Conservation (phyloP, 306 rosid genomes). For the Oxytropis ochrocephala region DNA sequence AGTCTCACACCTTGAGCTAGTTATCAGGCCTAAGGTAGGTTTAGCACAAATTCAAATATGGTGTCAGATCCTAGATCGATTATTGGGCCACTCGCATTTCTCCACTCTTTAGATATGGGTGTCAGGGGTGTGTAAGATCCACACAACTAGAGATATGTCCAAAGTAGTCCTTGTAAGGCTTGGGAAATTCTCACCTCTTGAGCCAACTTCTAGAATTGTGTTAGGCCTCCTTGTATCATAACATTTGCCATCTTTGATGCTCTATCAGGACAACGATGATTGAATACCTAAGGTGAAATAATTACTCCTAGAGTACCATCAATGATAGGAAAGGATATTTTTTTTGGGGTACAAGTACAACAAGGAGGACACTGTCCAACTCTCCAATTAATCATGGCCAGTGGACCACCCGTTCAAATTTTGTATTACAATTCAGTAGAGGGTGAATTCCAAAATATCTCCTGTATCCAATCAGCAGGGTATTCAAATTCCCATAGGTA, state of each 20-base stretch:
- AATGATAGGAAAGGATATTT: neutral
- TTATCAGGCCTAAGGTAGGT: neutral
- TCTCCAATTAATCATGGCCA: neutral
- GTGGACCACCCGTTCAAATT: neutral
- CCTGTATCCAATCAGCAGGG: neutral
- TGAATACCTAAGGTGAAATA: constrained; percentile 6
- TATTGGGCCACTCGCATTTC: neutral
- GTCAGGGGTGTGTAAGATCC: neutral
- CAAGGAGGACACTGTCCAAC: neutral
- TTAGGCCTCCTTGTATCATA: neutral
- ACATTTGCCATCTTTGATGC: neutral
- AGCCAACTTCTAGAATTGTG: neutral
- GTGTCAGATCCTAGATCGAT: too few relatives aligned
- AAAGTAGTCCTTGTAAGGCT: neutral
- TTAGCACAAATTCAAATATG: neutral
- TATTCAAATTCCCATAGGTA: neutral
- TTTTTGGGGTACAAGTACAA: neutral
- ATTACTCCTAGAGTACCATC: neutral
- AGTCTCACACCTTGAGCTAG: neutral
- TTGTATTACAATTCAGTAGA: neutral
- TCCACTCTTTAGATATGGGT: neutral
- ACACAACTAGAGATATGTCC: neutral
- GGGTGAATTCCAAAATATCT: neutral
- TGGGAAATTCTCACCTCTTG: neutral
- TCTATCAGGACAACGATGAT: neutral